Evolutionary conservation across 2,329 filamentous ascomycete species (phyloP).

Genomic region (Exophiala sp.): DNA sequence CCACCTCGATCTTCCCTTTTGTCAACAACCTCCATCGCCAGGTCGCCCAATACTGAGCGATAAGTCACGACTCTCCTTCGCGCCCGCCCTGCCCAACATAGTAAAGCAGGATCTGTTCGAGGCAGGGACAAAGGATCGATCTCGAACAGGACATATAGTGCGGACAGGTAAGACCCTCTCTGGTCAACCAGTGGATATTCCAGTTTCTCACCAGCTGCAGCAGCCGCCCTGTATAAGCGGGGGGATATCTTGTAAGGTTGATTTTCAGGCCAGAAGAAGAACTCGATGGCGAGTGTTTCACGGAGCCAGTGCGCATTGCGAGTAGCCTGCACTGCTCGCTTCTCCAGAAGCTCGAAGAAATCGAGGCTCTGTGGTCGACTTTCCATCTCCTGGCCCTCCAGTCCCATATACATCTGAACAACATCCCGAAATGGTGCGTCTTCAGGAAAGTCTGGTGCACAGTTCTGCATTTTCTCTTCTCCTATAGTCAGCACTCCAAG

Average conservation of each 20-base stretch:
- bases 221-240: slow-evolving; percentile 9
- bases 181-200: not conserved
- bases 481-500: slow-evolving; percentile 6
- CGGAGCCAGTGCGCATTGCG: slow-evolving; percentile 6
- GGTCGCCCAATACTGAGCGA: not conserved
- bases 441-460: not conserved
- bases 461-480: slow-evolving; percentile 1
- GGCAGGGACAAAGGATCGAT: slow-evolving; percentile 6
- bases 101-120: slow-evolving; percentile 1
- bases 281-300: slow-evolving; percentile 6
- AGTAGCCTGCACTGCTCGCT: slow-evolving; percentile 4
- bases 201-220: not conserved
- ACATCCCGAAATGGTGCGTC: not conserved
- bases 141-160: slow-evolving; percentile 4
- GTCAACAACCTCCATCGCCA: not conserved
- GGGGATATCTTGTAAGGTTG: slow-evolving; percentile 5
- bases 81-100: slow-evolving; percentile 2
- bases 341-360: slow-evolving; percentile 2
- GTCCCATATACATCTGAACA: not conserved
- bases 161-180: not conserved
- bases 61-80: not conserved
- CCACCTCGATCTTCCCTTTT: not conserved
- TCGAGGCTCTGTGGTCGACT: not conserved
- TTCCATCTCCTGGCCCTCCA: not conserved
- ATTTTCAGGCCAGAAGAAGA: slow-evolving; percentile 4